phyloP scores from a whole-genome alignment of 352 stramenopile species.

The Lagenidium sp. region DNA sequence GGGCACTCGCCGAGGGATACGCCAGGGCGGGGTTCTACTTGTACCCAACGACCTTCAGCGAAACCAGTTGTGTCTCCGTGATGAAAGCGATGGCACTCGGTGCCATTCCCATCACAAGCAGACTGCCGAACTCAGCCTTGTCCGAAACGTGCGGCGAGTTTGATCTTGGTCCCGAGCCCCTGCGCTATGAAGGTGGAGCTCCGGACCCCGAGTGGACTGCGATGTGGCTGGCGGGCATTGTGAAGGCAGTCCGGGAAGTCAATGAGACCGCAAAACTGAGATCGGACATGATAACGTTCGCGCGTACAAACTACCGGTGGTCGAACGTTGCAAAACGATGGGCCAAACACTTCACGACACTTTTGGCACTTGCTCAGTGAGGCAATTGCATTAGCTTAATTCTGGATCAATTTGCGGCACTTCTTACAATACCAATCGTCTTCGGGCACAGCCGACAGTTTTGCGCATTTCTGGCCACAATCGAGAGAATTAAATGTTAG shows the following conservation, averaged over 20 bases:
- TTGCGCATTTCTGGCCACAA: slow-evolving; percentile 89
- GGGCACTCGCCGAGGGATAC: slow-evolving; percentile 54
- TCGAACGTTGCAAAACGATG: slow-evolving; percentile 42
- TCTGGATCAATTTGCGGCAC: slow-evolving; percentile 35
- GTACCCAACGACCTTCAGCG: slow-evolving; percentile 84
- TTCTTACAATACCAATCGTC: slow-evolving; percentile 88
- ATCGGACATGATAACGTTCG: slow-evolving; percentile 48
- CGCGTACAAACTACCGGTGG: slow-evolving; percentile 42
- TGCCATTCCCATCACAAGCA: slow-evolving; percentile 85
- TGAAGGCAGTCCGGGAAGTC: slow-evolving; percentile 22
- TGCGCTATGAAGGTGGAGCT: slow-evolving; percentile 11
- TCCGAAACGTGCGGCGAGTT: slow-evolving; percentile 51
- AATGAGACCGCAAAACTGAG: slow-evolving; percentile 20
- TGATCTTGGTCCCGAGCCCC: slow-evolving; percentile 59
- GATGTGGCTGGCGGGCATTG: slow-evolving; percentile 41
- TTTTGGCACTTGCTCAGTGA: too few species aligned
- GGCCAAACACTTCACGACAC: too few species aligned
- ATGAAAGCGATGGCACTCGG: slow-evolving; percentile 91
- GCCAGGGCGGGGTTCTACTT: slow-evolving; percentile 80
- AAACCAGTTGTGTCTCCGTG: slow-evolving; percentile 89
- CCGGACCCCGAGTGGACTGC: slow-evolving; percentile 25
- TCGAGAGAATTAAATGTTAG: too few species aligned
- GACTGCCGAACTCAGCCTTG: slow-evolving; percentile 49
- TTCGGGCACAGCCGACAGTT: slow-evolving; percentile 60
- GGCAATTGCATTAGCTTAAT: slow-evolving; percentile 9